Evolutionary conservation across 225 moss, liverwort and hornwort genomes (phyloP).

Genomic region (Thuidium tamariscinum): DNA sequence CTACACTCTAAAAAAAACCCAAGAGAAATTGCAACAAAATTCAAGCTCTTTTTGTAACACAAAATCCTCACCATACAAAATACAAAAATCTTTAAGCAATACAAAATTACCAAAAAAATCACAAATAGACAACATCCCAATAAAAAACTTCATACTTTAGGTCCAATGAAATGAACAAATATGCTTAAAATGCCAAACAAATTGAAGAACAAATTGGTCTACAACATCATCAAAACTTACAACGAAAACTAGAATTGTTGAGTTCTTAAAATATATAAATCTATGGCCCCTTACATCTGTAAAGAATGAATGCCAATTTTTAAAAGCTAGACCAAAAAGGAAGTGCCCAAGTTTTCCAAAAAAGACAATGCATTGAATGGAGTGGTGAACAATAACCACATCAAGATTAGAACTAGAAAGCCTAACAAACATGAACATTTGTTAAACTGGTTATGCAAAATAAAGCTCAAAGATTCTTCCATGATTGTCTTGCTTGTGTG

Average conservation of each 20-base stretch:
- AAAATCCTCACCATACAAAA: not conserved
- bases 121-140: no score
- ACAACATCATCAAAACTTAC: not conserved
- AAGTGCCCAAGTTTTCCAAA: rapidly evolving
- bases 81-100: not conserved
- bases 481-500: not conserved
- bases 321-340: not conserved
- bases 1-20: rapidly evolving
- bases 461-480: not conserved
- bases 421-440: not conserved
- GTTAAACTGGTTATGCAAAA: not conserved
- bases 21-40: not conserved
- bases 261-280: not conserved
- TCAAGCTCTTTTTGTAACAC: rapidly evolving
- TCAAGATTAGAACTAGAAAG: rapidly evolving
- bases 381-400: not conserved
- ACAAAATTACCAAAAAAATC: not conserved
- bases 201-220: not conserved
- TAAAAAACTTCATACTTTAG: no score
- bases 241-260: rapidly evolving
- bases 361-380: rapidly evolving
- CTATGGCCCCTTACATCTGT: rapidly evolving
- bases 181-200: not conserved
- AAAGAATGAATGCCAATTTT: not conserved
- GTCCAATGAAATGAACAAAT: not conserved